Conservation (phyloP, 2,329 filamentous ascomycete genomes). For the Neonectria magnoliae region DNA sequence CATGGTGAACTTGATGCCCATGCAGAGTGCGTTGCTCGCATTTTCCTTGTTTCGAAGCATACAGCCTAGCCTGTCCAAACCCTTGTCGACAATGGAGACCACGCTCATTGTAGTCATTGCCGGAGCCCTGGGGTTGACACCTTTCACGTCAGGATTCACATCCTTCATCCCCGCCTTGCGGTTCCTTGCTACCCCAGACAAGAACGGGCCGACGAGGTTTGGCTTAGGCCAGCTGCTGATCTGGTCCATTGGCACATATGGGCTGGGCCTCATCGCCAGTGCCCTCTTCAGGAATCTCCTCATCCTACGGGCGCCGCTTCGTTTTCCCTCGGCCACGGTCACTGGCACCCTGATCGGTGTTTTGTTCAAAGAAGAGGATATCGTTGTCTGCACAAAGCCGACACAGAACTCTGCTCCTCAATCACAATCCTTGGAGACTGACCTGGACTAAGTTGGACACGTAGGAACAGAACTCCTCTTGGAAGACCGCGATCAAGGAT, state of each 20-base stretch:
- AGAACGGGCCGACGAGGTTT: neutral
- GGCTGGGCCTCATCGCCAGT: neutral
- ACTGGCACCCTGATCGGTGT: neutral
- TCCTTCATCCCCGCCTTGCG: neutral
- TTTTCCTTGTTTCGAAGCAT: conserved; percentile 77
- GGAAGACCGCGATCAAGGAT: too few relatives aligned
- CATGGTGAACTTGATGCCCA: conserved; percentile 79
- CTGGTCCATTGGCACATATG: neutral
- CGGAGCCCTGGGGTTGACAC: neutral
- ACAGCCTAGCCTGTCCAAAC: neutral
- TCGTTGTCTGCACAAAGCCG: too few relatives aligned
- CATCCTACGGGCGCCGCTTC: neutral
- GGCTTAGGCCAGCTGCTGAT: neutral
- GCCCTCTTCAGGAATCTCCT: neutral
- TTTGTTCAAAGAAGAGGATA: too few relatives aligned
- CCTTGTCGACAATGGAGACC: neutral
- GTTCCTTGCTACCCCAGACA: neutral
- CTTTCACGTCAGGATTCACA: neutral
- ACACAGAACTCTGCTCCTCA: too few relatives aligned
- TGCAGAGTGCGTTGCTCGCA: conserved; percentile 87
- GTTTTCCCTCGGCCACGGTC: neutral
- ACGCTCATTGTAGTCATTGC: conserved; percentile 5
- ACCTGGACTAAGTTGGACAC: too few relatives aligned
- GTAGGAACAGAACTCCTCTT: too few relatives aligned
- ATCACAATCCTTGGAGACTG: too few relatives aligned